phyloP scores from a whole-genome alignment of 371 early-diverging fungal genomes.

The Rhizopus sp. region DNA sequence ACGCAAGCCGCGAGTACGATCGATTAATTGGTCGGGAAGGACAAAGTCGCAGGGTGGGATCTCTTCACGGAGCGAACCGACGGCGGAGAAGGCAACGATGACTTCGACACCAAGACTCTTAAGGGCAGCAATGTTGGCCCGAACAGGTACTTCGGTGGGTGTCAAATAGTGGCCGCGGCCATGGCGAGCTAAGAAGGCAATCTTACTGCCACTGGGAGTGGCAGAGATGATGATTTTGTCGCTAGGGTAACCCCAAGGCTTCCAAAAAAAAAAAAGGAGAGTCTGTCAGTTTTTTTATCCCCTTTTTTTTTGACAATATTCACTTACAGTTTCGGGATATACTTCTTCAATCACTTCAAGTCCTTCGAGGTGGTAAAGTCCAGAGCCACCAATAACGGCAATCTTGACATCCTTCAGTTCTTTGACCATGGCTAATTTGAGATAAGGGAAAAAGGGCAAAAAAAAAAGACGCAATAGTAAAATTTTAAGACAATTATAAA shows the following conservation, averaged over 20 bases:
- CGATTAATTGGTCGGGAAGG: slow-evolving; percentile 91
- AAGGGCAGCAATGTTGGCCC: slow-evolving; percentile 97
- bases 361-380: slow-evolving; percentile 91
- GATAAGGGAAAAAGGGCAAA: not conserved
- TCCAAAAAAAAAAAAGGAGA: not conserved
- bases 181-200: slow-evolving; percentile 97
- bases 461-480: not conserved
- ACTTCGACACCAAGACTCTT: slow-evolving; percentile 91
- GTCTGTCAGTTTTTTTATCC: not conserved
- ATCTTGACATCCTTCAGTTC: slow-evolving; percentile 66
- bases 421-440: slow-evolving; percentile 25
- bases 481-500: too few species aligned
- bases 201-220: slow-evolving; percentile 73
- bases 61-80: slow-evolving; percentile 91
- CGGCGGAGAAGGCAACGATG: slow-evolving; percentile 94
- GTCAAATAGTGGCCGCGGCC: slow-evolving; percentile 86
- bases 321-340: slow-evolving; percentile 79
- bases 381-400: slow-evolving; percentile 94
- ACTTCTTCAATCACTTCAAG: slow-evolving; percentile 83
- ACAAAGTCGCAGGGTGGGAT: slow-evolving; percentile 95
- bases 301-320: not conserved
- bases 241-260: slow-evolving; percentile 94
- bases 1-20: slow-evolving; percentile 93
- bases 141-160: slow-evolving; percentile 91
- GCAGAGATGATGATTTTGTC: slow-evolving; percentile 74